phyloP scores from a whole-genome alignment of 306 rosid species.

The Cucumis hystrix region DNA sequence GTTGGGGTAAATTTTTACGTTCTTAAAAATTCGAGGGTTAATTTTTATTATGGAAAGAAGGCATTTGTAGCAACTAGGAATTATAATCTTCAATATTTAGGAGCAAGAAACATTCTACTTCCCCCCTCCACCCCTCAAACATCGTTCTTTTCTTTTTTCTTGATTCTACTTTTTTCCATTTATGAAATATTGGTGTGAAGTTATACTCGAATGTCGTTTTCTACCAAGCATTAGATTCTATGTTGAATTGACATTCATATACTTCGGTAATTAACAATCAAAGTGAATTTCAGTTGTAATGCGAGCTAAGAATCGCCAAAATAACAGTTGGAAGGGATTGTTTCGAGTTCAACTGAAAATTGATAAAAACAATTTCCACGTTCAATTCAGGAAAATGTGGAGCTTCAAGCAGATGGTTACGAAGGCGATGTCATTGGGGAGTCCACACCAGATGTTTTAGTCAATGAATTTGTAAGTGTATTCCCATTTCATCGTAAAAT shows the following conservation, averaged over 20 bases:
- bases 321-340: background rate
- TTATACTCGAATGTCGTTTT: background rate
- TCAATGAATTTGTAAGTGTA: conserved; percentile 68
- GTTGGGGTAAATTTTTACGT: too few relatives aligned
- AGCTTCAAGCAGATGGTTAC: conserved; percentile 66
- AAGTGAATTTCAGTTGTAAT: background rate
- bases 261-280: background rate
- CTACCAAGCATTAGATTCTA: background rate
- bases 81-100: background rate
- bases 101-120: background rate
- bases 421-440: conserved; percentile 83
- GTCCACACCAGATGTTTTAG: conserved; percentile 81
- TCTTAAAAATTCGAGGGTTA: too few relatives aligned
- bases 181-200: background rate
- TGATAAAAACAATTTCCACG: background rate
- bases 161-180: background rate
- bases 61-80: background rate
- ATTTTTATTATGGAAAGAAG: background rate
- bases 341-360: background rate
- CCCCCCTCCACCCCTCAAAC: too few relatives aligned
- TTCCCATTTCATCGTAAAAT: background rate
- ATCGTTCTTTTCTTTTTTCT: too few relatives aligned
- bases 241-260: background rate
- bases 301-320: background rate
- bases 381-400: conserved; percentile 62